Percentiles rank a stretch among this genome's conserved stretches.
Conservation (phyloP, 305 asterid species). For the Plantago coronopus region DNA sequence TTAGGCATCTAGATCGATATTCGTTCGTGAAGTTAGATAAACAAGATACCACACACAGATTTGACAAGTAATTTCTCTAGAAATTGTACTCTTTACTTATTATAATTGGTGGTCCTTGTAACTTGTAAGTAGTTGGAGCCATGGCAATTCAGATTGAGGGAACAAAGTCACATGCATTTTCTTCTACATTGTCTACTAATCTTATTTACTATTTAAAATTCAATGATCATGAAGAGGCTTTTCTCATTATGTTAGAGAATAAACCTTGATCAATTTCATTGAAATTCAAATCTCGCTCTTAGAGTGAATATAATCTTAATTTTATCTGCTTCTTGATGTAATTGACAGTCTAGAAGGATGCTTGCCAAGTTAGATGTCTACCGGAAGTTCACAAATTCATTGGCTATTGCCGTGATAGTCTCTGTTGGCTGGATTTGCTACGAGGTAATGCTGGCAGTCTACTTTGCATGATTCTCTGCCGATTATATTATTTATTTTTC, state of each 20-base stretch:
- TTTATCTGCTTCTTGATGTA: slow-evolving; percentile 20
- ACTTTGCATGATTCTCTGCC: slow-evolving; percentile 1
- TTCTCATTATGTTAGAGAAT: neutral
- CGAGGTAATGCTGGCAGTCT: slow-evolving; percentile 52
- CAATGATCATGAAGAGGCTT: neutral
- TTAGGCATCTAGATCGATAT: too few relatives aligned
- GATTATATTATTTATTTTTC: neutral
- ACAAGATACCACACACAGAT: neutral
- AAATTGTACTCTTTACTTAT: neutral
- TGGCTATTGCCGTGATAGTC: slow-evolving; percentile 76
- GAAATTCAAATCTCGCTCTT: slow-evolving; percentile 11
- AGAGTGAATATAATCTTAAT: slow-evolving; percentile 9
- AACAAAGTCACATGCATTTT: too few relatives aligned
- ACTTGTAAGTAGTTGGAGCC: neutral
- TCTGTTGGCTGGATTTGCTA: slow-evolving; percentile 98
- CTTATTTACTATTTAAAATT: neutral
- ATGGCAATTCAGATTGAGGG: neutral
- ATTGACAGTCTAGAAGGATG: slow-evolving; percentile 72
- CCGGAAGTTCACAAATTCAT: slow-evolving; percentile 94
- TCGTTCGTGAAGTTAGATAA: neutral
- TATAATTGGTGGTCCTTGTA: neutral
- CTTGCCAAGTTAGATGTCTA: slow-evolving; percentile 80
- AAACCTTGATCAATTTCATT: neutral
- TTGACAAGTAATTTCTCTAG: neutral
- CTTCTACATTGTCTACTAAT: too few relatives aligned